Base-by-base conservation (phyloP, 306 rosid species). In the Aeschynomene evenia region DNA sequence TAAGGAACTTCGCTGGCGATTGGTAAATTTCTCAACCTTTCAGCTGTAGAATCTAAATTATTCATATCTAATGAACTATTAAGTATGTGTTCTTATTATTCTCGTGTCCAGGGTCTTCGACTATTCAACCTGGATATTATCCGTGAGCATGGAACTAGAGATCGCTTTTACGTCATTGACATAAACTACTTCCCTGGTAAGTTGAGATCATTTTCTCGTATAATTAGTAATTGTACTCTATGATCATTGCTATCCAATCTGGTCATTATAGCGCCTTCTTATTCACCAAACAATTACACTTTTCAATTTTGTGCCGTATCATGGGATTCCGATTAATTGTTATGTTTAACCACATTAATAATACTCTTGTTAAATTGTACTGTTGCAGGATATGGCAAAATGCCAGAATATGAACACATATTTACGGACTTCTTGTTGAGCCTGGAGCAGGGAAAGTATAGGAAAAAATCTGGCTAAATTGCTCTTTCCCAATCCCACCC, bases 401-500 rank as follows among this genome's bases (percentile, higher is more conserved):
- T 92, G 94, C 98, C 98, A 4, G 98, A 86, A 70, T 92, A 92
- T 54, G 98, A 92, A 63, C 96, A 89, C 70, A 87, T 92, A 81
- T 89, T 92, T 79, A 92, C 98, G 20, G 98, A 92, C 78, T 92
- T 92, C 81, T 78, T 89, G 26, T 80, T 92, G 82, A 86, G 87
- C 78, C 77, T 89, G 74, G 80, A 45, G 53, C 86, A 78, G 26
- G 82, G 82, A 16, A 84, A 89, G 74, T 85, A 68, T 75, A 87
- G 79, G 81, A 89, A 81, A 78, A 87, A 77, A 71, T 71, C 75
- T 11, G 72, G 86, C 65, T 85, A 75, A 80, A 23, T 14, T 56
- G n/a, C 11, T 46, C 50, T 50, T 14, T 48, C 1, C 50, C 9
- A 52, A 11, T 48, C 1, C 50, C 9, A 52, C 53, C 68, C 63